Evolutionary conservation across 345 rosid genomes (phyloP).

Genomic region (Rhizophora mangle): DNA sequence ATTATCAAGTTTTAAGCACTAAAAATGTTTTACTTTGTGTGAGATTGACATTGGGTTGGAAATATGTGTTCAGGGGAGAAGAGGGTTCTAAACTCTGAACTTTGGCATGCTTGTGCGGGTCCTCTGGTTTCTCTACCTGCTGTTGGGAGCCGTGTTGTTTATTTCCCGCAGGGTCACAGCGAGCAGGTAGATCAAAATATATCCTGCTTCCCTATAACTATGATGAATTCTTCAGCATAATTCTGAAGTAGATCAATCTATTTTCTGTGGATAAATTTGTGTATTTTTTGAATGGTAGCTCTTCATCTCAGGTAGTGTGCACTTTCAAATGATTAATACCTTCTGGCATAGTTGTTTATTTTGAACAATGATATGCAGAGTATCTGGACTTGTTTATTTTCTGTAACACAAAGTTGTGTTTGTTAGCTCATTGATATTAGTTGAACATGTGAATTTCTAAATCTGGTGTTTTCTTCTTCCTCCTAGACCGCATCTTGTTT

Average conservation of each 20-base stretch:
- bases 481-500: no score
- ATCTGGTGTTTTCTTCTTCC: no score
- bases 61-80: conserved; percentile 63
- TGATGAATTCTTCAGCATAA: not conserved
- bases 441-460: no score
- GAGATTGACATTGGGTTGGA: conserved; percentile 3
- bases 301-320: not conserved
- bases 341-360: no score
- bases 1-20: not conserved
- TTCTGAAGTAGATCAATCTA: conserved; percentile 1
- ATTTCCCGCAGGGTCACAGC: conserved; percentile 98
- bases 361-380: no score
- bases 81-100: conserved; percentile 90
- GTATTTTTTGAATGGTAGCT: not conserved
- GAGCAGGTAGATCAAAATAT: conserved; percentile 64
- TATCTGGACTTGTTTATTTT: no score
- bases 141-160: conserved; percentile 94
- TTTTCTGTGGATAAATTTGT: not conserved
- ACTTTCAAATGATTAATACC: not conserved
- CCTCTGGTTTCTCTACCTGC: conserved; percentile 96
- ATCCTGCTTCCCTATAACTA: not conserved
- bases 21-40: conserved; percentile 2
- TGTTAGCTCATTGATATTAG: not conserved
- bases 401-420: not conserved
- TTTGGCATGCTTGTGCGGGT: conserved; percentile 99